Evolutionary conservation across 306 rosid genomes (phyloP), one percentile per base, ranked within the genome.

Genomic region (Cucurbita argyrosperma): DNA sequence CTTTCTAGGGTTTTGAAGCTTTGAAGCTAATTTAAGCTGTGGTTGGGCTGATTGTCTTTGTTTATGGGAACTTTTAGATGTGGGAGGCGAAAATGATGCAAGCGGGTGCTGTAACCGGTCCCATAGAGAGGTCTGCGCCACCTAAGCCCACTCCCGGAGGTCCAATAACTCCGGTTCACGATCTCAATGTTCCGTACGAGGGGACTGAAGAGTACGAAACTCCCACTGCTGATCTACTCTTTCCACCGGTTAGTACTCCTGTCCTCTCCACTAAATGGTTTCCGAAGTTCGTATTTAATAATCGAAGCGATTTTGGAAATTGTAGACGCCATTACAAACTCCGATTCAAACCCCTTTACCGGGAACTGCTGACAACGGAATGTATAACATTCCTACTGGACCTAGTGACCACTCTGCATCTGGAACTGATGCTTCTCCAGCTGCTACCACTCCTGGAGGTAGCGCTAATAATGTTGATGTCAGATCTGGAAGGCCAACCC

Each of bases 31-130:
- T 26, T 60, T 77, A 4, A 85, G 54, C 12, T 40, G 52, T 72
- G 62, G 79, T 72, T 30, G 15, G 43, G 74, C 74, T 82, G 76
- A 73, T 71, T 62, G 13, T 70, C 56, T 70, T 50, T 85, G 18
- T 75, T 78, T 50, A 46, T 59, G 68, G 75, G 71, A 68, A 63
- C 10, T 26, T 52, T 74, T 78, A 95, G 99, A 85, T 61, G 51
- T 95, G 99, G 99, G 99, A 95, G 79, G 85, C 97, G 50, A 95
- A 89, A 81, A 87, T 90, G 92, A 87, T 95, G 71, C 96, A 88
- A 74, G 99, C 96, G 13, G 88, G 96, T 77, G 97, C 79, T 0
- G 82, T 95, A 11, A 80, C 75, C 40, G 84, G 83, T 81, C 96
- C 97, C 19, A 95, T 91, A 64, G 97, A 91, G 74, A 89, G 96